phyloP scores from a whole-genome alignment of 768 basidiomycete genomes.

The Boletales sp. region DNA sequence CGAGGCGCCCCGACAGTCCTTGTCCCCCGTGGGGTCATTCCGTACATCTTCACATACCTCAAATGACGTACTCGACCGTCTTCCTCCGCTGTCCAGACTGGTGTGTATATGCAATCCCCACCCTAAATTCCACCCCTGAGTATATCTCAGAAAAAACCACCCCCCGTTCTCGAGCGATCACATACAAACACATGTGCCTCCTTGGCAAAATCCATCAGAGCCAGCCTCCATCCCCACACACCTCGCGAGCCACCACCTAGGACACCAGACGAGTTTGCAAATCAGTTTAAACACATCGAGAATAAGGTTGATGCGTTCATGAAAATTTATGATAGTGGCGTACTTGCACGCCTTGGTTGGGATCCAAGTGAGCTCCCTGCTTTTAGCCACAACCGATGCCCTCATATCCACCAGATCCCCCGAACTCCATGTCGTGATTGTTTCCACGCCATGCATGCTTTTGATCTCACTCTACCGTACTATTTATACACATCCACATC shows the following conservation, averaged over 20 bases:
- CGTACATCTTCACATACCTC: too few species aligned
- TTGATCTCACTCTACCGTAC: constrained; percentile 10
- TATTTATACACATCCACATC: constrained; percentile 2
- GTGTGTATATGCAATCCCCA: constrained; percentile 1
- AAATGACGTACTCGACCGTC: neutral
- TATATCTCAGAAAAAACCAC: neutral
- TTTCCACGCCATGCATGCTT: neutral
- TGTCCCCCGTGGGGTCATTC: neutral
- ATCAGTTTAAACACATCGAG: constrained; percentile 15
- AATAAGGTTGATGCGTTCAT: constrained; percentile 21
- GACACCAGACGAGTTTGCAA: constrained; percentile 21
- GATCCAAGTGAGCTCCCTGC: constrained; percentile 15
- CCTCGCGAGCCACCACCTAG: constrained; percentile 8
- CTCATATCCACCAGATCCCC: constrained; percentile 10
- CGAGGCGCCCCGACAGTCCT: constrained; percentile 14
- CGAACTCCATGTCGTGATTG: constrained; percentile 1
- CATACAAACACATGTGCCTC: constrained; percentile 1
- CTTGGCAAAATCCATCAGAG: constrained; percentile 7
- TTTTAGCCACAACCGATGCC: neutral
- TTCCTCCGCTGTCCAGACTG: constrained; percentile 5
- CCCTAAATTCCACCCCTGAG: too few species aligned
- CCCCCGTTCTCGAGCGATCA: neutral
- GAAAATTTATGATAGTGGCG: constrained; percentile 15
- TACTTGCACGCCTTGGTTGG: constrained; percentile 24
- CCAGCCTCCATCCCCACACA: constrained; percentile 1